Evolutionary conservation across 176 grass and related monocot genomes (phyloP), one percentile per base, ranked within the genome.

Genomic region (Elaeis guineensis): DNA sequence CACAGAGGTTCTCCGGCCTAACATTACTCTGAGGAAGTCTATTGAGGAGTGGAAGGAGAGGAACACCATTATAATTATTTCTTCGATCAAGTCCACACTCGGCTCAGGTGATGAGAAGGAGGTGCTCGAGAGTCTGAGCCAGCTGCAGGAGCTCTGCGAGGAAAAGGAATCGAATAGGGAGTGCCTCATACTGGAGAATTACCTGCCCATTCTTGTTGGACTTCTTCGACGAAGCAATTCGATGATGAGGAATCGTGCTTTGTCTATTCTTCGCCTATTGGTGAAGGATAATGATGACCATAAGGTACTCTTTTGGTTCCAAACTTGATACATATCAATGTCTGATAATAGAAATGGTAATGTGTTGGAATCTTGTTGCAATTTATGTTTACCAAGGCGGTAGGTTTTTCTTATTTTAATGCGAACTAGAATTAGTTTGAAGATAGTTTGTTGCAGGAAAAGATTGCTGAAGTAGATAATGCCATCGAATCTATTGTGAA

Each of bases 31-130:
- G 15, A 58, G 56, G 56, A 58, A 58, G 56, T 58, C 56, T 16
- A 58, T 58, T 0, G 56, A 58, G 56, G 56, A 58, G 56, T 58
- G 56, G 56, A 58, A 58, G 55, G 56, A 58, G 56, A 58, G 56
- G 23, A 58, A 58, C 20, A 58, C 22, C 56, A 58, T 58, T 24
- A 58, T 58, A 58, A 58, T 58, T 58, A 58, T 58, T 16, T 58
- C 56, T 58, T 58, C 56, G 0, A 58, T 58, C 22, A 58, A 58
- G 56, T 16, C 56, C 14, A 58, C 17, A 16, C 15, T 58, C 21
- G 26, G 23, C 21, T 58, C 21, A 15, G 56, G 25, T 7, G 56
- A 44, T 44, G 35, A 58, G 20, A 11, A 26, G 20, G 56, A 24
- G 56, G 21, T 58, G 8, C 56, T 58, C 23, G 23, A 24, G 56